Percentiles rank a stretch among this genome's conserved stretches.
phyloP scores from a whole-genome alignment of 805 yeast species.

The Starmerella kuoi region DNA sequence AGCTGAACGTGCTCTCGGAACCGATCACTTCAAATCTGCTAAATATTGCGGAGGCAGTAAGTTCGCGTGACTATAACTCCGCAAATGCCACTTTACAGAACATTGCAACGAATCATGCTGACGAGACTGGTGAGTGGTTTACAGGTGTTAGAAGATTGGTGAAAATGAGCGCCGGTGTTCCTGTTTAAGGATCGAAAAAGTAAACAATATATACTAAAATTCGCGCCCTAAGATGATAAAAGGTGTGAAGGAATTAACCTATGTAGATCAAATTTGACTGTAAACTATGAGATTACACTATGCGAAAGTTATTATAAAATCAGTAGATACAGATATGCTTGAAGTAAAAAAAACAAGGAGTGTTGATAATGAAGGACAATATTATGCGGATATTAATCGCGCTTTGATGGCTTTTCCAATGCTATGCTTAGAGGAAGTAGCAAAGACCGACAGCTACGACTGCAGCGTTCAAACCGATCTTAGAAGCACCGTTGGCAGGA shows the following conservation, averaged over 20 bases:
- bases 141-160: constrained; percentile 81
- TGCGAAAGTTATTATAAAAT: too few relatives aligned
- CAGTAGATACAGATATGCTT: too few relatives aligned
- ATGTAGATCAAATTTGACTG: background rate
- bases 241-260: background rate
- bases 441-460: background rate
- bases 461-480: too few relatives aligned
- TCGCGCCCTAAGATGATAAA: background rate
- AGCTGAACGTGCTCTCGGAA: constrained; percentile 57
- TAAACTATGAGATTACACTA: too few relatives aligned
- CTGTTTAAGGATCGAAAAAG: constrained; percentile 12
- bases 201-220: background rate
- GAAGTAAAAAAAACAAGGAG: too few relatives aligned
- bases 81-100: constrained; percentile 44
- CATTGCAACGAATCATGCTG: constrained; percentile 50
- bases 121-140: constrained; percentile 84
- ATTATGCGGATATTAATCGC: too few relatives aligned
- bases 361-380: too few relatives aligned
- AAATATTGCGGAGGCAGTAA: constrained; percentile 40
- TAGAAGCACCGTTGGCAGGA: too few relatives aligned
- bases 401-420: too few relatives aligned
- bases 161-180: constrained; percentile 40
- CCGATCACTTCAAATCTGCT: constrained; percentile 45
- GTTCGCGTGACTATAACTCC: constrained; percentile 40
- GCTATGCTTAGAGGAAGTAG: background rate